Base-by-base conservation (phyloP, 2,329 filamentous ascomycete genomes). In the Sarocladium oryzae region DNA sequence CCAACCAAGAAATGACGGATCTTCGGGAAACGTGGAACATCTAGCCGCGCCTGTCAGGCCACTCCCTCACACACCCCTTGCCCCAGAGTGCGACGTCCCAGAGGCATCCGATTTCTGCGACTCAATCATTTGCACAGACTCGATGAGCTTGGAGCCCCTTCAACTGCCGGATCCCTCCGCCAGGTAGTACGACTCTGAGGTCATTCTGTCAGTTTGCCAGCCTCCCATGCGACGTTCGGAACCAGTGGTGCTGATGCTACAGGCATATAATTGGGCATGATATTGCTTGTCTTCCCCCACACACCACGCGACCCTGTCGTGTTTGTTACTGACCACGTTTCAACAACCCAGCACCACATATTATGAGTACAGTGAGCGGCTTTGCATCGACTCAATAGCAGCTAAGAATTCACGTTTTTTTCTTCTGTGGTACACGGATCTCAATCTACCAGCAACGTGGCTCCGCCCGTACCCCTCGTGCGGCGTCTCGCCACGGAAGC, bases 11-110 rank as follows among this genome's bases (percentile, higher is more conserved):
- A n/a, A 32, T 16, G 28, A 48, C 43, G 43, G 43, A 48, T 48
- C 28, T 48, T 48, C 43, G 43, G 43, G 43, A 48, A 30, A 48
- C 43, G 16, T 33, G 26, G 26, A 4, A 33, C 11, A 13, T 4
- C 43, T 48, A 48, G 21, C 26, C 43, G 43, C 43, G 16, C 43
- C 43, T 48, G 43, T 48, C 43, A 48, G 43, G 16, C 43, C 43
- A 48, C 43, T 33, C 21, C 16, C 43, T 23, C 43, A 32, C 28
- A 10, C 43, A 48, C 43, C 43, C 24, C 11, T 13, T 7, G 8
- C 28, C 16, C 20, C n/a, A 26, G 26, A 41, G 26, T 32, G 24
- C 43, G 26, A 32, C 40, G 24, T 28, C 9, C 40, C 40, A 45
- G 23, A 28, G 28, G 21, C 20, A 10, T 20, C 8, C 11, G 43